These are phyloP conservation scores for Hura crepitans DNA, from an alignment of 441 rosid genomes.

Conservation along the genomic window DNA sequence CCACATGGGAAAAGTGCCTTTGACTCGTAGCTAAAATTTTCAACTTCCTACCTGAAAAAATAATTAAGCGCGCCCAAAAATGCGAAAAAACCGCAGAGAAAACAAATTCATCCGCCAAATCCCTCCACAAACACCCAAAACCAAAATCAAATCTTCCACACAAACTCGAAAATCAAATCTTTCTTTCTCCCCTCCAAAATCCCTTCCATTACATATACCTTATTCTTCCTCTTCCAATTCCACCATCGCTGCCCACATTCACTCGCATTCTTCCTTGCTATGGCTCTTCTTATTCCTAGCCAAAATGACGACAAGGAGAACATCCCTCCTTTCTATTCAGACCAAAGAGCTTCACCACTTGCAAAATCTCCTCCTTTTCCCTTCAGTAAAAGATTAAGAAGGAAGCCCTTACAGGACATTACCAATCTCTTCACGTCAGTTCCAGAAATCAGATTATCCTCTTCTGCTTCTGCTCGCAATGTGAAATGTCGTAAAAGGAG, in stretches of 20 bases:
- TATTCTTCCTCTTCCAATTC: constrained; percentile 4
- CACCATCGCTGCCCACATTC: not conserved
- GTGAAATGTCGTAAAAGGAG: constrained; percentile 25
- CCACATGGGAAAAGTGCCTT: not conserved
- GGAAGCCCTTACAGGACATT: constrained; percentile 42
- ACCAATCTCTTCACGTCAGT: constrained; percentile 26
- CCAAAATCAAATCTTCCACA: not conserved
- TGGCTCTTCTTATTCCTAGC: constrained; percentile 22
- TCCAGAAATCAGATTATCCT: not conserved
- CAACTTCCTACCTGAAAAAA: not conserved
- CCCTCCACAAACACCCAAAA: constrained; percentile 18
- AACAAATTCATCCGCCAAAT: not conserved
- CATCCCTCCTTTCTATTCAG: constrained; percentile 23
- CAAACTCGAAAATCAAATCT: constrained; percentile 22
- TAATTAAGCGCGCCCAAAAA: constrained; percentile 1
- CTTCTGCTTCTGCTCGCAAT: constrained; percentile 12
- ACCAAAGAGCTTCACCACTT: constrained; percentile 2
- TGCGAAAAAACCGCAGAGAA: not conserved
- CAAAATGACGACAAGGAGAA: constrained; percentile 35
- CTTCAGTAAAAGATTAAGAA: constrained; percentile 7
- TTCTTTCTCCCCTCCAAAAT: constrained; percentile 33
- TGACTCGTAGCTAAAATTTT: no score
- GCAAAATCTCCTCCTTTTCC: constrained; percentile 12
- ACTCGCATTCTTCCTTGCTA: not conserved
- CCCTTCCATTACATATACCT: no score